phyloP scores from a whole-genome alignment of 805 yeast genomes.

The Kodamaea restingae region DNA sequence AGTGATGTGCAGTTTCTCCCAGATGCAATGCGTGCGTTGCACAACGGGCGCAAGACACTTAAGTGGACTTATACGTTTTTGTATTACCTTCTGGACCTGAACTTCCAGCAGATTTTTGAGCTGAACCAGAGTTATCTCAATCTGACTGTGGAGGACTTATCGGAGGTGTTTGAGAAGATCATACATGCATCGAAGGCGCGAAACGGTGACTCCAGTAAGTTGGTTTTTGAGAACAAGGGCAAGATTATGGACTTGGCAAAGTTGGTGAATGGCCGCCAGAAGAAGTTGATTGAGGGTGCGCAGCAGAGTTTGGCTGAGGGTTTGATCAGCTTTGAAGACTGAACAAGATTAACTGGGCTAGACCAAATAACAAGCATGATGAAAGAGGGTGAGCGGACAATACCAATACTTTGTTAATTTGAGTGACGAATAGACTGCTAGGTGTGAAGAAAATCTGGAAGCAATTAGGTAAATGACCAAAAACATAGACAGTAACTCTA shows the following conservation, averaged over 20 bases:
- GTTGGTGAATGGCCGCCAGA: constrained; percentile 39
- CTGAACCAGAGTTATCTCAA: constrained; percentile 63
- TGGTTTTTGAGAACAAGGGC: constrained; percentile 34
- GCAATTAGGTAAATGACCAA: no score
- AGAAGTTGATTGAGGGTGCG: constrained; percentile 42
- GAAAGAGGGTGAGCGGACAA: no score
- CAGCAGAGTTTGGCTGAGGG: constrained; percentile 38
- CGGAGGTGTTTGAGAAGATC: constrained; percentile 52
- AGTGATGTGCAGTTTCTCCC: constrained; percentile 81
- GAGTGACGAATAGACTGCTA: no score
- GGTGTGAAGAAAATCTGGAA: no score
- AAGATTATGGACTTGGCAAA: constrained; percentile 42
- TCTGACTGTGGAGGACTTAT: constrained; percentile 64
- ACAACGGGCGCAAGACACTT: constrained; percentile 67
- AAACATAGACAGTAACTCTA: no score
- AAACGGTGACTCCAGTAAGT: constrained; percentile 18
- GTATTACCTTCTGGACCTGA: constrained; percentile 54
- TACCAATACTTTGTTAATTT: no score
- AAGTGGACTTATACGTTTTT: constrained; percentile 91
- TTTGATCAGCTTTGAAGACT: constrained; percentile 17
- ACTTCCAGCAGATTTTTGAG: constrained; percentile 62
- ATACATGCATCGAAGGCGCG: constrained; percentile 23
- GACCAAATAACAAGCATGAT: no score
- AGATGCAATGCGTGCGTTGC: constrained; percentile 62
- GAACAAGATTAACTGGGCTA: no score